Evolutionary conservation across 108 stramenopile genomes (phyloP), one percentile per base, ranked within the genome.

Genomic region (Pseudonitzschia multiseries): DNA sequence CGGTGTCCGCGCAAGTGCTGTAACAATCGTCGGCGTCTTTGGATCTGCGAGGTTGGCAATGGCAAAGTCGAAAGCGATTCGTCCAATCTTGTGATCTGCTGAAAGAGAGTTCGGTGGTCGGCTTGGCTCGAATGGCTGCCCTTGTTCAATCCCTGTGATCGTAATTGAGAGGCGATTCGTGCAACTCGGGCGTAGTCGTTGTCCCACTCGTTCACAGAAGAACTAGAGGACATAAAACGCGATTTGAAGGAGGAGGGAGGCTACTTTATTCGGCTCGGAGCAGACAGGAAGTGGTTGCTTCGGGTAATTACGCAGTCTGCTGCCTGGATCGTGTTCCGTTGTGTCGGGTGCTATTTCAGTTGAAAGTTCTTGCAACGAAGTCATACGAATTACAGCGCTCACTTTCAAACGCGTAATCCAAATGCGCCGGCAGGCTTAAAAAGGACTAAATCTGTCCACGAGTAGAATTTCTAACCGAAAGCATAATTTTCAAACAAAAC

Each of bases 101-200:
- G 57, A 17, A 54, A 50, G 40, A 84, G 64, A 53, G 70, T 69
- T 48, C 65, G 56, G 22, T 53, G 65, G 32, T 78, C 66, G 43
- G 57, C 71, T 53, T 27, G 29, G 20, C 48, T 36, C 27, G 54
- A 29, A 41, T 40, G 14, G 14, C 13, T 0, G 33, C 32, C 40
- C n/a, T 33, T 40, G n/a, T 36, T 42, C 22, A 73, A 33, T 26
- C 79, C 83, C 15, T 40, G 27, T 0, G 82, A 83, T 0, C 93
- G 87, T 13, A 89, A 75, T 74, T 94, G 93, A 44, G 87, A 86
- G 29, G 88, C 87, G 29, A 87, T 84, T 44, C 93, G 86, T 28
- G 93, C 89, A 20, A 94, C 64, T 44, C 90, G 87, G 66, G 93
- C 93, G 79, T 94, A 94, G 62, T 91, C 90, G 69, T 94, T 87